Evolutionary conservation across 805 yeast species (phyloP).

Genomic region (Hanseniaspora mollemarum): DNA sequence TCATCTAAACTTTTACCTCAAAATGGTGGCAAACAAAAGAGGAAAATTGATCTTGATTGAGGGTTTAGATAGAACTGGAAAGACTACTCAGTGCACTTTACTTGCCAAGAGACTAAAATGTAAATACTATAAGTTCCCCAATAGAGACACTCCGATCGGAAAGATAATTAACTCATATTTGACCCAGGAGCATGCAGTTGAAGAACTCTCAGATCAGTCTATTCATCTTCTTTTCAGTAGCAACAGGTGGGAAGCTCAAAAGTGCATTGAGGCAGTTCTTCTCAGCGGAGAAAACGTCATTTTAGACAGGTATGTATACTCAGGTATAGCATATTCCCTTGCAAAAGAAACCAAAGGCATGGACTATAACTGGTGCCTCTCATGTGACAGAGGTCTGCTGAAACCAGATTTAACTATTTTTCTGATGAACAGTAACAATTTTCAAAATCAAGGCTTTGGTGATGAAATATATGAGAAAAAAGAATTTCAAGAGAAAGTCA

Average conservation of each 20-base stretch:
- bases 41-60: conserved; percentile 76
- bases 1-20: no score
- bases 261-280: conserved; percentile 37
- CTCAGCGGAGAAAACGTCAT: conserved; percentile 48
- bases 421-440: conserved; percentile 41
- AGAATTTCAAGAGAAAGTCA: conserved; percentile 66
- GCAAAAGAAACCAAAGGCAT: conserved; percentile 52
- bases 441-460: conserved; percentile 71
- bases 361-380: conserved; percentile 62
- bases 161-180: conserved; percentile 63
- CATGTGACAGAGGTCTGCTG: conserved; percentile 76
- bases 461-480: conserved; percentile 79
- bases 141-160: conserved; percentile 75
- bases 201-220: conserved; percentile 53
- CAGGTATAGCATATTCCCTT: conserved; percentile 84
- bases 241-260: conserved; percentile 79
- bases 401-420: conserved; percentile 77
- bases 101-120: conserved; percentile 32
- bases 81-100: conserved; percentile 62
- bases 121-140: conserved; percentile 70
- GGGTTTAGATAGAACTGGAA: conserved; percentile 92
- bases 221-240: conserved; percentile 85
- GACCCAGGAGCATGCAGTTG: conserved; percentile 35
- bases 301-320: conserved; percentile 78
- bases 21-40: conserved; percentile 27